phyloP scores from a whole-genome alignment of 1,284 basidiomycete genomes.

The Afroboletus lepidellus region DNA sequence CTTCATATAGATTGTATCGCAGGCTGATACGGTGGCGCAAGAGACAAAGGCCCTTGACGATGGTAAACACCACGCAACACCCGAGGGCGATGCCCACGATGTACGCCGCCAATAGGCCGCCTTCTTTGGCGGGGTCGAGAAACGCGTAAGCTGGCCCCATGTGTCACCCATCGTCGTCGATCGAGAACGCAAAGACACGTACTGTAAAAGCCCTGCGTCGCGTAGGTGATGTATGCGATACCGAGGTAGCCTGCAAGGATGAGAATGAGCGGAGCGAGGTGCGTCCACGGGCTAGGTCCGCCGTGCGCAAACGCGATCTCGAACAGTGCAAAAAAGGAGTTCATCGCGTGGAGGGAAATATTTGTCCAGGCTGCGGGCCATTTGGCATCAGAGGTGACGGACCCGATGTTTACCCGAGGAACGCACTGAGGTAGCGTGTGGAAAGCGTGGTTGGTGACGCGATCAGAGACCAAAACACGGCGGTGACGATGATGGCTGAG shows the following conservation, averaged over 20 bases:
- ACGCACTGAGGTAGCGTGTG: conserved; percentile 39
- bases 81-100: conserved; percentile 53
- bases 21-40: conserved; percentile 31
- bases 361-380: conserved; percentile 53
- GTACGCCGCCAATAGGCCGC: conserved; percentile 44
- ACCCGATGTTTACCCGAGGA: background rate
- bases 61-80: conserved; percentile 44
- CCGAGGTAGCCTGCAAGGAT: conserved; percentile 59
- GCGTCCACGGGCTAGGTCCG: conserved; percentile 53
- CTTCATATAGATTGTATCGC: conserved; percentile 11
- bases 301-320: conserved; percentile 58
- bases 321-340: conserved; percentile 53
- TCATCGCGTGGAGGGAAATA: conserved; percentile 62
- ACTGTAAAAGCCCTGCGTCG: conserved; percentile 64
- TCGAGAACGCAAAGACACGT: conserved; percentile 26
- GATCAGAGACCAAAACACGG: conserved; percentile 66
- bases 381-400: conserved; percentile 1
- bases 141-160: conserved; percentile 44
- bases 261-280: conserved; percentile 46
- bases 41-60: conserved; percentile 38
- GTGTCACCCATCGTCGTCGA: background rate
- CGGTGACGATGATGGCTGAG: conserved; percentile 61
- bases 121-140: conserved; percentile 40
- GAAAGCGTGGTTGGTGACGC: conserved; percentile 42
- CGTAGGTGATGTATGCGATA: conserved; percentile 62